A percentile compares a stretch with the other conserved stretches of the same genome.
Evolutionary conservation across 2,329 filamentous ascomycete genomes (phyloP).

Genomic region (Ophiocordyceps robertsii): DNA sequence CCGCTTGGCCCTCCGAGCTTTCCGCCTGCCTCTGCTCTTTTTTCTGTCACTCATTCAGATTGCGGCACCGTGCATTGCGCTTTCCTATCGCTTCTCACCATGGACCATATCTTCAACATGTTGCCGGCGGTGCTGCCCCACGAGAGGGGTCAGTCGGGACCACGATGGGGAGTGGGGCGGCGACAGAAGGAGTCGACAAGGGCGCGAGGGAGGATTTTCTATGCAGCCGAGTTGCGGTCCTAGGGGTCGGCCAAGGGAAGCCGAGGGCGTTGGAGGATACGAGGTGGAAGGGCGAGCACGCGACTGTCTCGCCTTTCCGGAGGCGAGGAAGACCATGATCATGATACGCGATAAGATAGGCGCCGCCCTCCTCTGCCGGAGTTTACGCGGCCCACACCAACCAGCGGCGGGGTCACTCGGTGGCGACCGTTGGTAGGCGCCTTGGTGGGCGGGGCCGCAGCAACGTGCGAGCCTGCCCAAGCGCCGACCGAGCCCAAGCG

Average conservation of each 20-base stretch:
- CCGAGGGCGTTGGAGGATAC: too few relatives aligned
- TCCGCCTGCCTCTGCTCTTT: constrained; percentile 95
- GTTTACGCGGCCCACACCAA: constrained; percentile 5
- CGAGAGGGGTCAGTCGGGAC: constrained; percentile 2
- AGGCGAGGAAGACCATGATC: constrained; percentile 1
- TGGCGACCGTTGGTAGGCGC: too few relatives aligned
- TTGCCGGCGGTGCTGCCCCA: constrained; percentile 24
- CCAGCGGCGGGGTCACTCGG: neutral
- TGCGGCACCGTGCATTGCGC: neutral
- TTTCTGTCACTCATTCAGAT: constrained; percentile 41
- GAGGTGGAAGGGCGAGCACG: too few relatives aligned
- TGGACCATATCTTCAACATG: constrained; percentile 99
- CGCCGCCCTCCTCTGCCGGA: constrained; percentile 1
- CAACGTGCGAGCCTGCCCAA: neutral
- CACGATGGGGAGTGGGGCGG: neutral
- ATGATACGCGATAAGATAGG: constrained; percentile 8
- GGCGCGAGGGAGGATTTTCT: neutral
- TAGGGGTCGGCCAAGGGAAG: too few relatives aligned
- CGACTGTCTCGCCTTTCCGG: neutral
- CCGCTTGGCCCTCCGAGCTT: constrained; percentile 58
- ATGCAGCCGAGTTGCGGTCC: too few relatives aligned
- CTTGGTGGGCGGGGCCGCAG: too few relatives aligned
- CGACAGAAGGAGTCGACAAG: neutral
- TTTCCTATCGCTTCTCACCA: constrained; percentile 45
- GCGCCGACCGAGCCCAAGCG: too few relatives aligned